These are phyloP conservation scores for Pseudozyma flocculosa DNA, from an alignment of 1,284 basidiomycete genomes.

Conservation along the genomic window DNA sequence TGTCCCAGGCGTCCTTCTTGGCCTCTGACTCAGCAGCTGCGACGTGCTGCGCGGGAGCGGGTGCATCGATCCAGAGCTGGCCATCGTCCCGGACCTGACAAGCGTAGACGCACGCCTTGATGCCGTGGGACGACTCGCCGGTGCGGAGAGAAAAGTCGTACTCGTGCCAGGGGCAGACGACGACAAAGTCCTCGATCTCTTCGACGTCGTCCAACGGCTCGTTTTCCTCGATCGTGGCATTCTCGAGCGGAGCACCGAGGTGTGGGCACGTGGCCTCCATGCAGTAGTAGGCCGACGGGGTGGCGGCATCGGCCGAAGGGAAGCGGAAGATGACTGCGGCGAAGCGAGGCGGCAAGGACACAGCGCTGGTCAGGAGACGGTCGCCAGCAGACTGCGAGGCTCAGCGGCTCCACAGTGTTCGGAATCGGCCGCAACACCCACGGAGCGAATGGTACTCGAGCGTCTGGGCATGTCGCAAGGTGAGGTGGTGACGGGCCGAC, in stretches of 20 bases:
- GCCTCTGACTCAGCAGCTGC: neutral
- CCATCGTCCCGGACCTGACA: conserved; percentile 64
- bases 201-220: conserved; percentile 61
- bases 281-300: conserved; percentile 63
- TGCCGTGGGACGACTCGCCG: conserved; percentile 73
- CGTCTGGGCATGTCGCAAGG: conserved; percentile 32
- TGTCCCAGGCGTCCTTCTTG: conserved; percentile 63
- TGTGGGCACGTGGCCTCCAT: conserved; percentile 86
- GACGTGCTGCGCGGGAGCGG: conserved; percentile 6
- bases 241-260: conserved; percentile 77
- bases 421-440: too few relatives aligned
- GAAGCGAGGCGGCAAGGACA: neutral
- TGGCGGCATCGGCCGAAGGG: conserved; percentile 8
- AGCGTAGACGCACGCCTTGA: conserved; percentile 74
- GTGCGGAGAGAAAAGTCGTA: conserved; percentile 73
- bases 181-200: conserved; percentile 60
- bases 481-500: conserved; percentile 48
- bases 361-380: neutral
- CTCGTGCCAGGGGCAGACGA: conserved; percentile 73
- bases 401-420: too few relatives aligned
- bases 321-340: conserved; percentile 46
- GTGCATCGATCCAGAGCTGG: conserved; percentile 38
- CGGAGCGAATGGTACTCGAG: conserved; percentile 45
- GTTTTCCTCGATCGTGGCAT: conserved; percentile 66
- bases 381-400: neutral